Conservation (phyloP, 2,329 filamentous ascomycete species). For the Lachnellula cervina region DNA sequence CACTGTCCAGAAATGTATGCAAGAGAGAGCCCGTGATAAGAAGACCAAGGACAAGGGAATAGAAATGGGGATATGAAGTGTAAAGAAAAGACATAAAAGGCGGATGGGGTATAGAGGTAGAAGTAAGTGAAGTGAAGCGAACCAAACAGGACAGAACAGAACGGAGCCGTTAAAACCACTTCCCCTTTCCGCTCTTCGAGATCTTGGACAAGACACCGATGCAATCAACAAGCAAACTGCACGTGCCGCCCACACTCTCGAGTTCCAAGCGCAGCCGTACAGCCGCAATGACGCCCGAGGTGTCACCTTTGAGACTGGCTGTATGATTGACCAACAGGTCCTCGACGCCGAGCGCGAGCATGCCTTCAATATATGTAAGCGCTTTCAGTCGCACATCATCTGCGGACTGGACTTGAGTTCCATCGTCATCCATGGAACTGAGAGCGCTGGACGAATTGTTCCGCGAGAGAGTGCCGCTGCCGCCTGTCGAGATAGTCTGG, state of each 20-base stretch:
- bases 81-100: not conserved
- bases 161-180: slow-evolving; percentile 36
- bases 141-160: not conserved
- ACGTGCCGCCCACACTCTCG: slow-evolving; percentile 46
- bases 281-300: slow-evolving; percentile 43
- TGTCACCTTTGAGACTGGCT: slow-evolving; percentile 39
- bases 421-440: slow-evolving; percentile 4
- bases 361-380: slow-evolving; percentile 32
- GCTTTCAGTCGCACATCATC: slow-evolving; percentile 22
- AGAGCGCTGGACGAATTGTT: slow-evolving; percentile 12
- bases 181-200: slow-evolving; percentile 40
- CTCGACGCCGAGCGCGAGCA: slow-evolving; percentile 38
- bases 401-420: not conserved
- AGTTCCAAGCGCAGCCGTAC: slow-evolving; percentile 43
- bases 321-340: slow-evolving; percentile 33
- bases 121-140: not conserved
- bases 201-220: slow-evolving; percentile 48
- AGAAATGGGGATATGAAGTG: not conserved
- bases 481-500: slow-evolving; percentile 10
- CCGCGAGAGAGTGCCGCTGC: slow-evolving; percentile 11
- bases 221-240: slow-evolving; percentile 49
- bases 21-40: not conserved
- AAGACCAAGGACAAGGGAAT: not conserved
- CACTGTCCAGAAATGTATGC: not conserved
- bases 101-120: not conserved